Evolutionary conservation across 768 basidiomycete genomes (phyloP), one percentile per base, ranked within the genome.

Genomic region (Tulasnella sp.): DNA sequence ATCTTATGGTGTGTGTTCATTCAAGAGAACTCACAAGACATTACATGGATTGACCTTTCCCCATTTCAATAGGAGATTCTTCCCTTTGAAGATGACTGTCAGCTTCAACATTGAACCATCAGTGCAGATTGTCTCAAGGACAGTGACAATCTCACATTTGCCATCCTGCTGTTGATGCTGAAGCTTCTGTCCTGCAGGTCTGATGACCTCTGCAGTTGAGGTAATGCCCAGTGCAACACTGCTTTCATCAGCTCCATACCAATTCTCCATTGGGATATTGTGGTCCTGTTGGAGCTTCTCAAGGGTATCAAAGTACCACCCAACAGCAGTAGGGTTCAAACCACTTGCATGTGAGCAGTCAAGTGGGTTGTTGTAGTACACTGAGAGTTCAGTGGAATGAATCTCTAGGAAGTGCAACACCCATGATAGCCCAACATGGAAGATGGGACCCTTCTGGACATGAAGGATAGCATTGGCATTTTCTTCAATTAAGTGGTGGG

Each of bases 401-500:
- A 17, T 38, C 1, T 61, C 49, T 5, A 64, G 21, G 32, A 62
- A 64, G 52, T 41, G 5, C 19, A 49, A 47, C 29, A 17, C 50
- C 67, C 56, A 65, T 47, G 13, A 47, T 47, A 8, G 13, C 7
- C 10, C 63, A 52, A 62, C 55, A 2, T 19, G 29, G 17, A 45
- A 45, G 3, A 1, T 1, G 2, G 34, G 43, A n/a, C 53, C 42
- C 8, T 52, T 56, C 7, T 48, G 44, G 24, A 56, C 51, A 11
- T 48, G 51, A 15, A 59, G 54, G 23, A 66, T 64, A 13, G 42
- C 48, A 62, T 77, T 68, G 32, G 71, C 72, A 64, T 70, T 65
- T 60, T 73, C 71, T 52, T 70, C 69, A 2, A 77, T 58, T 7
- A 66, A 50, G 17, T 52, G 27, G 52, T 74, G 73, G 43, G 50